Base-by-base conservation (phyloP, 495 filamentous ascomycete species). In the Choiromyces venosus region DNA sequence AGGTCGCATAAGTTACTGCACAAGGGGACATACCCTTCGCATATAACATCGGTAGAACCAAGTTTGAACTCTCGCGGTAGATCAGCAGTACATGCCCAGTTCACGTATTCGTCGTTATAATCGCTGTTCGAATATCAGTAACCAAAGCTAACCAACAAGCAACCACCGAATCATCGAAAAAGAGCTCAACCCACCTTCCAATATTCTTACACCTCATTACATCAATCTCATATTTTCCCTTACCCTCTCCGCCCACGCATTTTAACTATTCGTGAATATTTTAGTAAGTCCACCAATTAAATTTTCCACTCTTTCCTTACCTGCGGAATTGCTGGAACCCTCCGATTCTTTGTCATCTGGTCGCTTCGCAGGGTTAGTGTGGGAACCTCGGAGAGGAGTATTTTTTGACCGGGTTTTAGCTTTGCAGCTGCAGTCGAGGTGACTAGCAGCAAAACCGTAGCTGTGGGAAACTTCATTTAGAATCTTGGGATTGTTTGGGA, bases 171-270 rank as follows among this genome's bases (percentile, higher is more conserved):
- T n/a, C n/a, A 14, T 6, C 1, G n/a, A 39, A n/a, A 4, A 39
- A 46, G 18, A 14, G 9, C 9, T n/a, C 64, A 69, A 68, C 76
- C 8, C 10, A 79, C 77, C 77, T 79, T n/a, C 95, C 95, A 65
- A 87, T 84, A 83, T 98, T 99, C 70, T 86, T 89, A 85, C 95
- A 99, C 72, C 92, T 92, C 89, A 99, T 91, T 9, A 89, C 84
- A 77, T 93, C 90, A 71, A 96, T 83, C 33, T 87, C 82, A 83
- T 95, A 91, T 39, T 92, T 85, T 29, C 84, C 83, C 76, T 85
- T 82, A 36, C 85, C 87, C 19, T 85, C 87, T 46, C 89, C 87
- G 18, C 93, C 93, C 72, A 90, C 83, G 85, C 95, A 98, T 78
- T 84, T 87, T n/a, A 97, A 86, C 83, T 91, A 68, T 16, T 21